Evolutionary conservation across 225 moss, liverwort and hornwort genomes (phyloP), one percentile per base, ranked within the genome.

Genomic region (Polytrichum commune): DNA sequence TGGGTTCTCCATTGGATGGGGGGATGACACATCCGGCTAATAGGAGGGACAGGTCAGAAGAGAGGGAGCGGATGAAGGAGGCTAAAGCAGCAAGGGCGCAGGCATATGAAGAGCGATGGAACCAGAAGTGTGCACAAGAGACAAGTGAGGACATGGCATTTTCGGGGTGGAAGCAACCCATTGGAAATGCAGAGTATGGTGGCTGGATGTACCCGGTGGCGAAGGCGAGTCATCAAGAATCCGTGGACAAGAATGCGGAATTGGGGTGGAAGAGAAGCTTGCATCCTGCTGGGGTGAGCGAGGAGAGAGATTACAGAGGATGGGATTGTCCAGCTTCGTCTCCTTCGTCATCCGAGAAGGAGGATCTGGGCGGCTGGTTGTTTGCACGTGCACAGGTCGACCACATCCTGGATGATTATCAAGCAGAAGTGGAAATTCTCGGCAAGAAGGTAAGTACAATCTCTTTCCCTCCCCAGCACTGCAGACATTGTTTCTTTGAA

Each of bases 361-460:
- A 72, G 26, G 67, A 76, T 62, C 73, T 85, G 13, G 84, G 88
- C 53, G 88, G 88, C 24, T 88, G 88, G 88, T 72, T 71, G 71
- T 82, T 75, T 61, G 75, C 84, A 8, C 76, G 70, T 63, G 65
- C 72, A n/a, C 67, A 75, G 24, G 73, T 76, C 61, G 46, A 46
- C 46, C 46, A 13, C 16, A 73, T 72, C 56, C 77, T 81, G 19
- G 93, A 85, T 28, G 93, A 89, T 73, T 89, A 79, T 56, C 89
- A 92, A 68, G 79, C 84, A 29, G 85, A 89, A 69, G 81, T 93
- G 29, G 72, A 75, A 19, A 86, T 93, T 65, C 35, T 93, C 65
- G 92, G 92, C 68, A 77, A 77, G 33, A 78, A 77, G 72, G 86
- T 86, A 46, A 13, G 46, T 10, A 46, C 46, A 46, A 46, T 3